Evolutionary conservation across 2,329 filamentous ascomycete species (phyloP).

Genomic region (Penicillium capsulatum): DNA sequence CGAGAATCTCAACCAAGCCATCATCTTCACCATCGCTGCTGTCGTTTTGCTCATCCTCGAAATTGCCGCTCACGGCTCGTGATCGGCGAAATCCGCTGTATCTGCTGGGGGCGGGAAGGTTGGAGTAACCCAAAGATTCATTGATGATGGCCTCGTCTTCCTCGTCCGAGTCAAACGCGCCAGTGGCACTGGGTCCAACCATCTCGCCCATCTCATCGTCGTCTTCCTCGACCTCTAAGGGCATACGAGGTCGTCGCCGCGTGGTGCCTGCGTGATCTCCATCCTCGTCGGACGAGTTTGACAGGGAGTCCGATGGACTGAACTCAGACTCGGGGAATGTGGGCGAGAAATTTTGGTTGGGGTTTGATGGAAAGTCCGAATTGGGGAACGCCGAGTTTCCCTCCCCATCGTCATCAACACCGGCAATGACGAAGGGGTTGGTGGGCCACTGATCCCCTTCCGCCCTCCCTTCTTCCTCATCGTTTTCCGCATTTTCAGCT

Average conservation of each 20-base stretch:
- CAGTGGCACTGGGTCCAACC: constrained; percentile 43
- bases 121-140: constrained; percentile 66
- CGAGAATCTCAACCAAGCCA: constrained; percentile 45
- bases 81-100: constrained; percentile 43
- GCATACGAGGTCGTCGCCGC: constrained; percentile 46
- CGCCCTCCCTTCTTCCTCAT: constrained; percentile 27
- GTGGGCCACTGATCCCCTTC: constrained; percentile 31
- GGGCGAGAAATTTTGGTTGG: constrained; percentile 29
- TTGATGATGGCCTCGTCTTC: constrained; percentile 54
- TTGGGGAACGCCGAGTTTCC: constrained; percentile 30
- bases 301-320: constrained; percentile 39
- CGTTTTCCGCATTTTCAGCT: constrained; percentile 38
- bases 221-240: constrained; percentile 57
- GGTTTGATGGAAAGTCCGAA: constrained; percentile 28
- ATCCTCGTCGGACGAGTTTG: constrained; percentile 42
- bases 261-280: constrained; percentile 36
- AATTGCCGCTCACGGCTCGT: constrained; percentile 30
- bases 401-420: constrained; percentile 33
- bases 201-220: constrained; percentile 50
- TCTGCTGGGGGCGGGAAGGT: constrained; percentile 51
- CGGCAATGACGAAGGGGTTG: constrained; percentile 39
- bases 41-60: constrained; percentile 42
- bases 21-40: constrained; percentile 43
- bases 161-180: constrained; percentile 50
- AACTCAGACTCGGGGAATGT: constrained; percentile 39